Conservation (phyloP, 208 protist genomes). For the Strigomonas culicis region DNA sequence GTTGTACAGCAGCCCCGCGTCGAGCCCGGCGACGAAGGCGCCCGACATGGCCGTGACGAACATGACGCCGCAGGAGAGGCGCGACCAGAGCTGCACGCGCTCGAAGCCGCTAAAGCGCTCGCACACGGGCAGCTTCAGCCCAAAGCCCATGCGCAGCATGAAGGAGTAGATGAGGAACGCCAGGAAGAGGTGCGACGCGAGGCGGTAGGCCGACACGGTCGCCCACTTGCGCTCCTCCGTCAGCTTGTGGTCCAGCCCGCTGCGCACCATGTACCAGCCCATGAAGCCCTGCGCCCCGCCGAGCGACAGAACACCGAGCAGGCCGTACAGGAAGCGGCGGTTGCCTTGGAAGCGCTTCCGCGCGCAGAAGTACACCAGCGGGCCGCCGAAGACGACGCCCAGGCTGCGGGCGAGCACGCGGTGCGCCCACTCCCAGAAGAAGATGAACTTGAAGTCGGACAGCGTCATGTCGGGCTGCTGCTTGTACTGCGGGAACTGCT, state of each 20-base stretch:
- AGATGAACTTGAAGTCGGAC: conserved; percentile 96
- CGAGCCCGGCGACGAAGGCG: conserved; percentile 88
- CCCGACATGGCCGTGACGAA: conserved; percentile 83
- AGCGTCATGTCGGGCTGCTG: conserved; percentile 93
- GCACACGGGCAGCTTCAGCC: conserved; percentile 50
- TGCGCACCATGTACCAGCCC: conserved; percentile 98
- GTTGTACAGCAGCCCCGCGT: conserved; percentile 90
- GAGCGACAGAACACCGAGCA: conserved; percentile 56
- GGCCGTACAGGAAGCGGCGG: conserved; percentile 30
- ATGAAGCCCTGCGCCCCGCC: conserved; percentile 90
- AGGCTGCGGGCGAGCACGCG: conserved; percentile 90
- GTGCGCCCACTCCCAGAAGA: conserved; percentile 97
- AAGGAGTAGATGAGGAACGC: conserved; percentile 93
- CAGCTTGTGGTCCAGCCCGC: conserved; percentile 88
- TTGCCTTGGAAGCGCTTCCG: conserved; percentile 59
- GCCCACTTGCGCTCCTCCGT: conserved; percentile 73
- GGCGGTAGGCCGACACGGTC: conserved; percentile 85
- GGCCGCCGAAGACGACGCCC: conserved; percentile 89
- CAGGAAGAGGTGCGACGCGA: conserved; percentile 92
- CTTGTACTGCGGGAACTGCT: conserved; percentile 95
- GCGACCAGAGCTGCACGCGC: conserved; percentile 46
- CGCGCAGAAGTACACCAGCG: conserved; percentile 83
- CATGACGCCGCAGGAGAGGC: conserved; percentile 54
- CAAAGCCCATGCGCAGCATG: conserved; percentile 80
- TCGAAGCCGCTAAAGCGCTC: conserved; percentile 30